A percentile compares a stretch with the other conserved stretches of the same genome.
Conservation (phyloP, 306 rosid genomes). For the Calophaca sinica region DNA sequence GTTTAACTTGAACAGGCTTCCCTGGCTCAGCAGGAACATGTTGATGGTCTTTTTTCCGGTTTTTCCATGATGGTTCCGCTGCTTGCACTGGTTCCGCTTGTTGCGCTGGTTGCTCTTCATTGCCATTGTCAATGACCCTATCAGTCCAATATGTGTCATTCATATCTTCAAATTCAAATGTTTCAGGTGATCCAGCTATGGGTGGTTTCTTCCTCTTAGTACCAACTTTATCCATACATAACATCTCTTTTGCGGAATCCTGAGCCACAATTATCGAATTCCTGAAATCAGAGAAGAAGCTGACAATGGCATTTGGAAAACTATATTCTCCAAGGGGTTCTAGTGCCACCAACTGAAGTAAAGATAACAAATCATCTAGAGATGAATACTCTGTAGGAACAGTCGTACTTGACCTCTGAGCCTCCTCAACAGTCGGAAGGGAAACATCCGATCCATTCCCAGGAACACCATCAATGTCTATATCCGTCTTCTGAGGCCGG, state of each 20-base stretch:
- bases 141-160: conserved; percentile 96
- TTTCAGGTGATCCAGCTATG: conserved; percentile 58
- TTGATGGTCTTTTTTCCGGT: conserved; percentile 63
- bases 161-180: conserved; percentile 97
- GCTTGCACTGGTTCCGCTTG: conserved; percentile 56
- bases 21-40: conserved; percentile 55
- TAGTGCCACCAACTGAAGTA: conserved; percentile 71
- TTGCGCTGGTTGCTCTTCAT: conserved; percentile 73
- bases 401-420: conserved; percentile 46
- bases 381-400: conserved; percentile 68
- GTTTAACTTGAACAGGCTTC: conserved; percentile 67
- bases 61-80: conserved; percentile 61
- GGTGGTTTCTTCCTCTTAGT: conserved; percentile 67
- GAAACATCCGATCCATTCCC: conserved; percentile 56
- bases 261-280: conserved; percentile 60
- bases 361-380: conserved; percentile 68
- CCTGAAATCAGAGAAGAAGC: conserved; percentile 90
- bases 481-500: conserved; percentile 65
- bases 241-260: conserved; percentile 53
- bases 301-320: conserved; percentile 55
- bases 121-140: conserved; percentile 85
- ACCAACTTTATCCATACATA: conserved; percentile 51
- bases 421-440: conserved; percentile 59
- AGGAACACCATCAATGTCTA: conserved; percentile 46
- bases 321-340: conserved; percentile 65